Evolutionary conservation across 225 moss, liverwort and hornwort genomes (phyloP).

Genomic region (Rhytidiadelphus loreus): DNA sequence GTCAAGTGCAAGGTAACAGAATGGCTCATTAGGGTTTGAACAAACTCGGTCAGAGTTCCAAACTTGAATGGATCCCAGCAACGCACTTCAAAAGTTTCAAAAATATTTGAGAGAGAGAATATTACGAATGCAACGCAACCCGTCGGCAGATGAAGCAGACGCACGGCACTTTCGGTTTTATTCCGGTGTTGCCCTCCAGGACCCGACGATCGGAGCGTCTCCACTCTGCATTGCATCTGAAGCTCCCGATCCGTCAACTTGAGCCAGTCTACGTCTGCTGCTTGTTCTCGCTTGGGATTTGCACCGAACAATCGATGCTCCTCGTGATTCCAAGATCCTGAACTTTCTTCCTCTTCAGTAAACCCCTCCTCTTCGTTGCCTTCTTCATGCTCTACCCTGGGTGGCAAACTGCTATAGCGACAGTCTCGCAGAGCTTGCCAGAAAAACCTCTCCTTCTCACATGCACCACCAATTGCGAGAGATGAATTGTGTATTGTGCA

Average conservation of each 20-base stretch:
- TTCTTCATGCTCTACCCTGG: not conserved
- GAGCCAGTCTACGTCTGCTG: constrained; percentile 20
- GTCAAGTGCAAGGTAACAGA: not conserved
- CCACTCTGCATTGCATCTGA: constrained; percentile 71
- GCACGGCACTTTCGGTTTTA: constrained; percentile 90
- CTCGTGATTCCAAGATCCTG: not conserved
- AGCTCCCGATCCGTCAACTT: constrained; percentile 45
- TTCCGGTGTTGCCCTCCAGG: constrained; percentile 96
- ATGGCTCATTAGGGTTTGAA: not conserved
- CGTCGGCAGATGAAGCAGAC: constrained; percentile 76
- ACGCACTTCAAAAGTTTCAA: not conserved
- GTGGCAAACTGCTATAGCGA: constrained; percentile 7
- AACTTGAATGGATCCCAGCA: not conserved
- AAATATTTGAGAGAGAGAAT: not conserved
- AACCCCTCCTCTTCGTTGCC: not conserved
- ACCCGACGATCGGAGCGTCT: constrained; percentile 79
- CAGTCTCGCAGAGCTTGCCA: constrained; percentile 14
- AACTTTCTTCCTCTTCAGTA: not conserved
- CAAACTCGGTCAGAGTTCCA: not conserved
- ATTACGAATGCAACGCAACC: constrained; percentile 60
- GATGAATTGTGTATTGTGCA: not conserved
- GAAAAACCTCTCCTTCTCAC: constrained; percentile 5
- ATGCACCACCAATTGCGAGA: not conserved
- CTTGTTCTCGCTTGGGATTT: not conserved
- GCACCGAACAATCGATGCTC: not conserved